Evolutionary conservation across 441 rosid species (phyloP), one percentile per base, ranked within the genome.

Genomic region (Croton setiger): DNA sequence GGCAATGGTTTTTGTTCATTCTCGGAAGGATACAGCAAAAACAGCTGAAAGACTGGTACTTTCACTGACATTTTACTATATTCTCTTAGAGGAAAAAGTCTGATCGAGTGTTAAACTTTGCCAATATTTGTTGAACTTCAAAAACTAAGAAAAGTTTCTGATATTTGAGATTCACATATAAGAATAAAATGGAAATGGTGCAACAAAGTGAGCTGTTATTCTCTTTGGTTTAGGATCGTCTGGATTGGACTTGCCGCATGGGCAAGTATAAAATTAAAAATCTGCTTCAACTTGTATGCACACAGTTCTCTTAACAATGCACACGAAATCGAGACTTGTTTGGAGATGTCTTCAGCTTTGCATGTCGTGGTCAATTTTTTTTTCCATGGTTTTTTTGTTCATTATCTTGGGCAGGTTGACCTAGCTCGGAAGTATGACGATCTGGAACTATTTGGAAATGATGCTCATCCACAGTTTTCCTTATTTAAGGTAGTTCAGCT

Each of bases 1-100:
- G 74, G 97, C 85, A 49, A 95, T 95, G 99, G 87, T 95, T 43
- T 95, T 95, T 86, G 99, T 95, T 79, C 98, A 95, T 84, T 90
- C 99, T 31, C 83, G 99, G 44, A 95, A 95, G 84, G 99, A 95
- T 83, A 95, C 99, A 21, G 93, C 86, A 72, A 95, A 95, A 87
- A 95, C 99, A 61, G 99, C 99, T 60, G 84, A 85, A 76, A 92
- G 86, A 82, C 73, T 95, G 90, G 99, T 95, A 89, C 49, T 11
- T 27, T 33, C 10, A 35, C 67, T 52, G 64, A 36, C n/a, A 21
- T 62, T 8, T 39, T 39, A 5, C 9, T 39, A 39, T 39, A 8
- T 39, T 39, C 7, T 4, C 9, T 39, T 52, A 44, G 15, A 63
- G 53, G 20, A 23, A 18, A 23, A 14, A 27, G 21, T 64, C 4